These are phyloP conservation scores for Cordyceps javanica DNA, from an alignment of 2,329 filamentous ascomycete genomes.

Conservation along the genomic window DNA sequence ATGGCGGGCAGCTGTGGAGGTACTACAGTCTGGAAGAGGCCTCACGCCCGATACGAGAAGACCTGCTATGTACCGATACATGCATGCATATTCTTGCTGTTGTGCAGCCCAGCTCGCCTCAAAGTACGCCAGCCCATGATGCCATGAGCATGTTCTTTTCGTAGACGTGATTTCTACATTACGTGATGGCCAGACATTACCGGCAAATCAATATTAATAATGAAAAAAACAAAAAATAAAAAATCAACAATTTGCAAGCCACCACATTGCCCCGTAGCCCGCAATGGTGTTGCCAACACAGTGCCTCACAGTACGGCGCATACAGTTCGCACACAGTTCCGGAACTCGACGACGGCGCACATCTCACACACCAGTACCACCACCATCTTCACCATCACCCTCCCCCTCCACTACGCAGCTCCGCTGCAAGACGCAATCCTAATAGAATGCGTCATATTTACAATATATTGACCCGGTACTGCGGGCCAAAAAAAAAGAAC, in stretches of 20 bases:
- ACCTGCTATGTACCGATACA: neutral
- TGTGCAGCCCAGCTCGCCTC: no score
- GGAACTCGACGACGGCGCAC: neutral
- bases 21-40: neutral
- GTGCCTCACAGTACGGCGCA: conserved; percentile 4
- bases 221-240: neutral
- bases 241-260: neutral
- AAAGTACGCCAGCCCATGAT: no score
- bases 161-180: neutral
- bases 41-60: neutral
- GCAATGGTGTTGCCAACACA: neutral
- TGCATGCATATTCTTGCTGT: no score
- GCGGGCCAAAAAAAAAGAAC: no score
- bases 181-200: neutral
- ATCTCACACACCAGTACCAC: neutral
- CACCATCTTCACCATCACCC: neutral
- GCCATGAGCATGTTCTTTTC: no score
- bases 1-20: no score
- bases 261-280: neutral
- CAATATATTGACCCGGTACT: no score
- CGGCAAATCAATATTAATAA: no score
- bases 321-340: conserved; percentile 1
- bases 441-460: no score
- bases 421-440: no score
- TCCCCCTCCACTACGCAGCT: no score